phyloP scores from a whole-genome alignment of 352 stramenopile genomes.

The Thalassiosira hispida region DNA sequence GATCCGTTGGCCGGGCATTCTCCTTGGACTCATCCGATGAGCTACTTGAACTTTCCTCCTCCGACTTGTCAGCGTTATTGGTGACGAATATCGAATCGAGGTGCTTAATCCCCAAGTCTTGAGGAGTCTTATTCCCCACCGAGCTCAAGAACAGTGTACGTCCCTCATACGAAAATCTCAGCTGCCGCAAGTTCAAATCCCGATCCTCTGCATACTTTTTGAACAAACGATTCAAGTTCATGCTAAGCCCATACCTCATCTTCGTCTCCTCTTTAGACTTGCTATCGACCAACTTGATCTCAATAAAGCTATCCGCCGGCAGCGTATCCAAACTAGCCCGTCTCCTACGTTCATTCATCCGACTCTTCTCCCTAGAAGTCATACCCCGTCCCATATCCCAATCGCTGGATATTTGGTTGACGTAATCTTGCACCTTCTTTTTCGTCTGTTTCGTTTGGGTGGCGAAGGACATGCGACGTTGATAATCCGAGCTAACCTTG shows the following conservation, averaged over 20 bases:
- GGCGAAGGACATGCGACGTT: constrained; percentile 29
- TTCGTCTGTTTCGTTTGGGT: constrained; percentile 25
- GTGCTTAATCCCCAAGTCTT: constrained; percentile 30
- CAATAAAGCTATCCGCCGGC: constrained; percentile 10
- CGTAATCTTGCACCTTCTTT: constrained; percentile 42
- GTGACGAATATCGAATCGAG: constrained; percentile 23
- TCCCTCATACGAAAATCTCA: constrained; percentile 32
- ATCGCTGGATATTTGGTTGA: constrained; percentile 41
- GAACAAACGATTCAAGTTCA: constrained; percentile 25
- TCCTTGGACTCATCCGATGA: constrained; percentile 13
- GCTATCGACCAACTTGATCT: constrained; percentile 29
- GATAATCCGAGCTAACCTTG: constrained; percentile 35
- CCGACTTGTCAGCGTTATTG: background rate
- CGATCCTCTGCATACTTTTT: constrained; percentile 39
- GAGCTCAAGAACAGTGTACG: constrained; percentile 40
- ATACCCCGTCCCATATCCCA: constrained; percentile 19
- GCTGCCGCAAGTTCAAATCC: constrained; percentile 6
- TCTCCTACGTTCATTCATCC: background rate
- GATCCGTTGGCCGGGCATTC: constrained; percentile 3
- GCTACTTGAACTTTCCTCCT: background rate
- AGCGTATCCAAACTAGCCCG: constrained; percentile 1
- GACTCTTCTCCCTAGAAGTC: background rate
- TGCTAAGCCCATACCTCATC: background rate
- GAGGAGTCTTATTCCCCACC: constrained; percentile 30
- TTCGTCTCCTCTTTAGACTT: constrained; percentile 14